Base-by-base conservation (phyloP, 2,329 filamentous ascomycete genomes). In the Paraconiothyrium sp. region DNA sequence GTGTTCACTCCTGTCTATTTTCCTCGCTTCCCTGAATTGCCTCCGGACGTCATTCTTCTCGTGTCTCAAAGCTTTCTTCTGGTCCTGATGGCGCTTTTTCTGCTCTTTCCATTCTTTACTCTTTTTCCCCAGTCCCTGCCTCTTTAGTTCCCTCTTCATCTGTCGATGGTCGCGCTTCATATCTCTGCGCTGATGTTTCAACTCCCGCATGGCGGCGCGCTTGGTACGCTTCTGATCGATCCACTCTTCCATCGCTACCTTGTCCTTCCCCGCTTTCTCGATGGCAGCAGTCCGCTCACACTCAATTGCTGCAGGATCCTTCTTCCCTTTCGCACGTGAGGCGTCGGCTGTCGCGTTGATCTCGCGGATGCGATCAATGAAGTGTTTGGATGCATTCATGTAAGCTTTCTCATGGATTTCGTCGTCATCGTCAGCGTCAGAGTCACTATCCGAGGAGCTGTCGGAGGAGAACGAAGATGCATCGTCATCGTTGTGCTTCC, bases 261-360 rank as follows among this genome's bases (percentile, higher is more conserved):
- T 71, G 11, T 73, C 65, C 10, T 54, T 32, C 7, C 63, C 52
- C 0, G 75, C 75, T 57, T 66, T 65, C 27, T 69, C 67, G 24
- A 75, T 72, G 8, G 70, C 73, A 8, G 63, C 50, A 11, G 64
- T 65, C n/a, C 73, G 71, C 48, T 75, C 72, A 3, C 56, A 58
- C 4, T 64, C 63, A 20, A 76, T 70, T 27, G 70, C 64, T 41
- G 62, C 46, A 8, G 59, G 41, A 9, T 51, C 48, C 47, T 74
- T 74, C 46, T 72, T 74, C 54, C 74, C 74, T 54, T 73, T 73
- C 6, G 56, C 30, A 14, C 57, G 56, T 1, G 71, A 59, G 9
- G 64, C 37, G 9, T 62, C 59, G 22, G 71, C 69, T 10, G 61
- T 41, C 10, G 59, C 56, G 43, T 76, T 67, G 58, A 77, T 74